A percentile compares a stretch with the other conserved stretches of the same genome.
These are phyloP conservation scores for Pichia membranifaciens DNA, from an alignment of 805 yeast species.

Conservation along the genomic window DNA sequence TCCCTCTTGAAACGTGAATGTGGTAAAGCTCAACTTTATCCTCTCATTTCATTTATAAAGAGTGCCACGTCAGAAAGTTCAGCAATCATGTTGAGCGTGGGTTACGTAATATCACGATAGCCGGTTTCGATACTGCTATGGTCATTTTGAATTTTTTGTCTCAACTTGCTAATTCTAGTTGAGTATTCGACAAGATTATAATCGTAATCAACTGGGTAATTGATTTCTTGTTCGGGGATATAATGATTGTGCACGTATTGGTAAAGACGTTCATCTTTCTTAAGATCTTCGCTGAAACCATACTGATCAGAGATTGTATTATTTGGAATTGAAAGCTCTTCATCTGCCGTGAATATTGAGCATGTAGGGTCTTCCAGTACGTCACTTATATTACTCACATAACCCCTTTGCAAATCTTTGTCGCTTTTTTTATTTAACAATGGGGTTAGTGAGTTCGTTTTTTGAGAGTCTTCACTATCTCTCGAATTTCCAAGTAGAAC, in stretches of 20 bases:
- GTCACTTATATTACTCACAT: conserved; percentile 9
- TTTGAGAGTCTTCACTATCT: not conserved
- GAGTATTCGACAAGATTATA: conserved; percentile 17
- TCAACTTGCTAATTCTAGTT: conserved; percentile 13
- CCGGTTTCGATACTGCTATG: not conserved
- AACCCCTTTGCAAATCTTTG: not conserved
- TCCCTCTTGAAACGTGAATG: no score
- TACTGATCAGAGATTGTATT: not conserved
- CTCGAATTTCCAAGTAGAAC: not conserved
- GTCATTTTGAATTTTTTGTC: not conserved
- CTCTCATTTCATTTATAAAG: no score
- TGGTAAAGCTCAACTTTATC: no score
- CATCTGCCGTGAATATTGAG: not conserved
- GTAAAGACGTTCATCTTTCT: conserved; percentile 33
- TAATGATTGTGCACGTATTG: conserved; percentile 29
- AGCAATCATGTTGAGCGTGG: no score
- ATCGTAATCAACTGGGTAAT: conserved; percentile 36
- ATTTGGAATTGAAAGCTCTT: not conserved
- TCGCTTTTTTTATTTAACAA: not conserved
- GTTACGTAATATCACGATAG: no score
- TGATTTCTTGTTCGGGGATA: conserved; percentile 33
- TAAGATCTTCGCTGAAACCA: conserved; percentile 24
- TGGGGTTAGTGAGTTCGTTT: conserved; percentile 6
- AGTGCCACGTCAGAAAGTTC: no score
- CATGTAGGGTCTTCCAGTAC: conserved; percentile 3